Base-by-base conservation (phyloP, 371 early-diverging fungal species). In the Mortierella sp. region DNA sequence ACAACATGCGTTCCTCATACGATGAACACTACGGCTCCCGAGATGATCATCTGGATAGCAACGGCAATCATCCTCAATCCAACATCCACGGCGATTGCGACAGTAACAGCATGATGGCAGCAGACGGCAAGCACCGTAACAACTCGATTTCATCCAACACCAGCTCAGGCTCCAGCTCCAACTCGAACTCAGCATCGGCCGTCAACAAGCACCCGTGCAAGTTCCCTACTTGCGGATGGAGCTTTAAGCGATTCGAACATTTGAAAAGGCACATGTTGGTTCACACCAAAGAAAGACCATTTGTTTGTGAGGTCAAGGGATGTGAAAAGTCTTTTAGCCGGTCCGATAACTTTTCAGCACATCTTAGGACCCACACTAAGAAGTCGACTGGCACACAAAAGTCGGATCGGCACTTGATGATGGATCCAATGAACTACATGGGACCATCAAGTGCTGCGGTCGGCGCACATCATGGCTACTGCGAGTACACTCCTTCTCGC, bases 201-300 rank as follows among this genome's bases (percentile, higher is more conserved):
- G 60, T 51, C 17, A 83, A 85, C 54, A 85, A 85, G 57, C 88
- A 88, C 60, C 80, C 81, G 2, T 87, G 87, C 72, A 81, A 80
- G 28, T 82, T 81, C 60, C 78, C 84, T 14, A 78, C 70, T 25
- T 87, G 88, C 58, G 82, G 83, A 17, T 85, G 85, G 87, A 85
- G 85, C 47, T 88, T 88, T 69, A 94, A 94, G 78, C 83, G 95
- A 24, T 90, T 84, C 67, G 95, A 95, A 63, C 94, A 95, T 69
- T 76, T 95, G 51, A 91, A 92, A 57, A 73, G 96, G 12, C 95
- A 94, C 66, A 85, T 87, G 82, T 67, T 91, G 10, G 87, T 88
- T 46, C 88, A 88, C 39, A 85, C 88, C 10, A 87, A 86, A 24
- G 87, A 86, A 57, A 78, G 87, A 21, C 86, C 93, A 31, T 90